Evolutionary conservation across 345 rosid genomes (phyloP).

Genomic region (Turnera subulata): DNA sequence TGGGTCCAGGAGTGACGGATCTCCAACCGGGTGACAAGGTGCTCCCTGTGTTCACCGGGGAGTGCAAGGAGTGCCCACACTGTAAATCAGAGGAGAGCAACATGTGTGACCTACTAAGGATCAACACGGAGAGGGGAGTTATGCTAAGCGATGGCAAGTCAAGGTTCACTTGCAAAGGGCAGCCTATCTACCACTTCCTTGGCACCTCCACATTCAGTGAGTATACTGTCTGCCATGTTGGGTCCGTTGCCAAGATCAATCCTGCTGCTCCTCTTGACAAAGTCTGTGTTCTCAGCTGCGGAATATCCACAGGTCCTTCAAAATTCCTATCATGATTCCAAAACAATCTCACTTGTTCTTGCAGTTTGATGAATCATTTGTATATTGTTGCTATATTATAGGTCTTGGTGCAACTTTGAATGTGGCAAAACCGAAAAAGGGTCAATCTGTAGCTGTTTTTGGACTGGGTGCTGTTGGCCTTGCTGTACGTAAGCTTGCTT

Average conservation of each 20-base stretch:
- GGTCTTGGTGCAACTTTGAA: constrained; percentile 73
- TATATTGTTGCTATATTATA: constrained; percentile 9
- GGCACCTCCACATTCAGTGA: constrained; percentile 83
- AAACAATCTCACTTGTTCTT: background rate
- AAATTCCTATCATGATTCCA: background rate
- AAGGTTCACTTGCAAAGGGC: constrained; percentile 63
- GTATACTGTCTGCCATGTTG: constrained; percentile 78
- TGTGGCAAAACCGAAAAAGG: constrained; percentile 70
- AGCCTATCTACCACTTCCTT: constrained; percentile 66
- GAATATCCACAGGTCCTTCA: constrained; percentile 58
- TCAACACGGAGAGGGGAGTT: constrained; percentile 64
- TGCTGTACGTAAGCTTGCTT: constrained; percentile 40
- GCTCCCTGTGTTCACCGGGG: constrained; percentile 75
- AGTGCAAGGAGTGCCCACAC: constrained; percentile 66
- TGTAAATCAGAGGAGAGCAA: constrained; percentile 77
- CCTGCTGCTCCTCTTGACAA: constrained; percentile 79
- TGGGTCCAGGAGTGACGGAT: constrained; percentile 78
- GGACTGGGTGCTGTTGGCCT: constrained; percentile 84
- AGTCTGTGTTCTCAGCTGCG: constrained; percentile 75
- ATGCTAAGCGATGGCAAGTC: constrained; percentile 68
- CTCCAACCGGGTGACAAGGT: constrained; percentile 72
- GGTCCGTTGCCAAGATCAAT: constrained; percentile 67
- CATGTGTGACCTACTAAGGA: constrained; percentile 81
- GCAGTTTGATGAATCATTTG: too few relatives aligned
- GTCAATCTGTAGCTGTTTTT: constrained; percentile 58